Evolutionary conservation across 2,329 filamentous ascomycete genomes (phyloP).

Genomic region (Claviceps spartinae): DNA sequence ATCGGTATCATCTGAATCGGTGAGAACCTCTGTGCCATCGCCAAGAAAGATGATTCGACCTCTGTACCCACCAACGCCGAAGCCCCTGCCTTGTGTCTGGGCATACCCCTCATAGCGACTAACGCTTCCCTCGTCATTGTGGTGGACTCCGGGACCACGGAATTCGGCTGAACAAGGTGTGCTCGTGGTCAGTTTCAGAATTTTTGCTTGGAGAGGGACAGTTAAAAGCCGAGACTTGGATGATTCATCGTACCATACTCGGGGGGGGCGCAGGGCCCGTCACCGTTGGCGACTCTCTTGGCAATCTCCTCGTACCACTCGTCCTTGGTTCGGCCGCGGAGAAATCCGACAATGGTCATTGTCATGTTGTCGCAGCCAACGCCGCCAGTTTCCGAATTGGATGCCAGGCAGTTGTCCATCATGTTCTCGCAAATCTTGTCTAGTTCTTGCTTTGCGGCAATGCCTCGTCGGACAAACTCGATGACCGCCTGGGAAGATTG

Average conservation of each 20-base stretch:
- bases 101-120: slow-evolving; percentile 64
- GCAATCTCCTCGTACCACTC: slow-evolving; percentile 97
- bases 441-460: slow-evolving; percentile 90
- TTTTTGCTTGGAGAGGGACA: slow-evolving; percentile 1
- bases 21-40: slow-evolving; percentile 85
- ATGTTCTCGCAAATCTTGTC: slow-evolving; percentile 98
- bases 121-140: slow-evolving; percentile 70
- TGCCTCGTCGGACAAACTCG: slow-evolving; percentile 91
- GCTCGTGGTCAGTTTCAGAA: slow-evolving; percentile 14
- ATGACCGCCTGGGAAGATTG: slow-evolving; percentile 95
- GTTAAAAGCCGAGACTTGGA: slow-evolving; percentile 12
- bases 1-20: slow-evolving; percentile 77
- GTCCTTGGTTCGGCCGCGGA: slow-evolving; percentile 85
- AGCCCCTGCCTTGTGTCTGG: slow-evolving; percentile 48
- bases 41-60: slow-evolving; percentile 90
- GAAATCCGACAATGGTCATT: slow-evolving; percentile 79
- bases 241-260: slow-evolving; percentile 82
- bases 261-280: slow-evolving; percentile 94
- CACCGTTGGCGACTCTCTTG: slow-evolving; percentile 86
- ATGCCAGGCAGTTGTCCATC: slow-evolving; percentile 99
- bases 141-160: slow-evolving; percentile 68
- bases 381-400: slow-evolving; percentile 93
- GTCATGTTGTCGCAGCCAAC: slow-evolving; percentile 99
- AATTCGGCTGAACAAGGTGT: slow-evolving; percentile 52
- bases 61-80: slow-evolving; percentile 56